phyloP scores from a whole-genome alignment of 2,329 filamentous ascomycete genomes.

The Talaromyces sp. region DNA sequence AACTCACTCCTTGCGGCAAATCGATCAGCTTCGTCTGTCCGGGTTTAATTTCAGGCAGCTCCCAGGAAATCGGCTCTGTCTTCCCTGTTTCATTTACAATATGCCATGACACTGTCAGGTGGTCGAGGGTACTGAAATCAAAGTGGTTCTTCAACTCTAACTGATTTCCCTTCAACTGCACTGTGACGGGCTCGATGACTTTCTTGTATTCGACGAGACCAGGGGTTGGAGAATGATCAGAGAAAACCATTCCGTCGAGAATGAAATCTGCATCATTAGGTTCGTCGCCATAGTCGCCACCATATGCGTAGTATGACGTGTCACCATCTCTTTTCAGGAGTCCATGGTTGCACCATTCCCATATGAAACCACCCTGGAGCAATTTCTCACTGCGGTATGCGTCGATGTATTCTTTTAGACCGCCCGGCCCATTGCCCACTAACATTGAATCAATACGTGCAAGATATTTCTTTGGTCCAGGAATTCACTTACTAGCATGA shows the following conservation, averaged over 20 bases:
- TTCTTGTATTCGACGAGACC: slow-evolving; percentile 57
- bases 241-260: slow-evolving; percentile 54
- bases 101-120: slow-evolving; percentile 34
- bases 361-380: slow-evolving; percentile 64
- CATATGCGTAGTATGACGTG: slow-evolving; percentile 55
- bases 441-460: neutral
- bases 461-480: neutral
- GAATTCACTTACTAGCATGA: slow-evolving; percentile 48
- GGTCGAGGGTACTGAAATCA: slow-evolving; percentile 46
- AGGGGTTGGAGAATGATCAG: slow-evolving; percentile 53
- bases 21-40: slow-evolving; percentile 4
- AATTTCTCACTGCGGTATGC: slow-evolving; percentile 59
- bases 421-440: slow-evolving; percentile 70
- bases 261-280: slow-evolving; percentile 61
- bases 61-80: slow-evolving; percentile 33
- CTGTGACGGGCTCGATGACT: slow-evolving; percentile 52
- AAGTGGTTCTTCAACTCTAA: slow-evolving; percentile 43
- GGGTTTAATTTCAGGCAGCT: slow-evolving; percentile 16
- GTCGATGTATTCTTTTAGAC: slow-evolving; percentile 64
- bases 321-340: slow-evolving; percentile 27
- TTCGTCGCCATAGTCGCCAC: slow-evolving; percentile 58
- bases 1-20: neutral
- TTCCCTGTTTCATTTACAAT: slow-evolving; percentile 25
- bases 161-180: neutral
- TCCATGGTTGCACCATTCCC: slow-evolving; percentile 64